Percentiles rank a stretch among this genome's conserved stretches.
These are phyloP conservation scores for Aureobasidium sp. DNA, from an alignment of 2,329 filamentous ascomycete genomes.

Conservation along the genomic window DNA sequence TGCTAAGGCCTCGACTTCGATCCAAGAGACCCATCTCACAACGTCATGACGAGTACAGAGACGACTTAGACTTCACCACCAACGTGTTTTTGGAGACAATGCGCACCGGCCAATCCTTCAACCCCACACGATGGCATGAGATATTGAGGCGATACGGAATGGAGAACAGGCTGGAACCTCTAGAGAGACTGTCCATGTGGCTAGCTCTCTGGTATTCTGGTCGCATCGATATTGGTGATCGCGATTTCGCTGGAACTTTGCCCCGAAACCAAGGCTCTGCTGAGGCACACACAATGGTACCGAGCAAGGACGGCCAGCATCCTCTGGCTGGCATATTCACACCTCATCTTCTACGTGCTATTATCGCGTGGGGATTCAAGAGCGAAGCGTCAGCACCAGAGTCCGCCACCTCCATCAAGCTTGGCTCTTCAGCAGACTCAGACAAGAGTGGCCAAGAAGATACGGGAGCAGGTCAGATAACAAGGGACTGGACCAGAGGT, in stretches of 20 bases:
- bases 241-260: too few relatives aligned
- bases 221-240: not conserved
- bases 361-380: conserved; percentile 30
- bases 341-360: conserved; percentile 23
- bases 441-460: not conserved
- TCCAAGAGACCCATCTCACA: conserved; percentile 30
- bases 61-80: conserved; percentile 40
- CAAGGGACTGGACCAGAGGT: conserved; percentile 26
- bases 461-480: not conserved
- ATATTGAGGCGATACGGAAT: conserved; percentile 55
- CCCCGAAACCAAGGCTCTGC: not conserved
- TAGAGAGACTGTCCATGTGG: conserved; percentile 47
- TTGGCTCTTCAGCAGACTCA: not conserved
- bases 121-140: conserved; percentile 49
- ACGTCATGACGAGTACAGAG: conserved; percentile 19
- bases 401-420: not conserved
- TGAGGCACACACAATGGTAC: not conserved
- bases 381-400: conserved; percentile 6
- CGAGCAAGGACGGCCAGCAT: not conserved
- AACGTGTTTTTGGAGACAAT: conserved; percentile 43
- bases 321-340: conserved; percentile 21
- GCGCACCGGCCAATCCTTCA: conserved; percentile 32
- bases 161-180: conserved; percentile 43
- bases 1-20: conserved; percentile 33
- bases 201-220: conserved; percentile 30